phyloP scores from a whole-genome alignment of 2,329 filamentous ascomycete genomes.

The Zalaria obscura region DNA sequence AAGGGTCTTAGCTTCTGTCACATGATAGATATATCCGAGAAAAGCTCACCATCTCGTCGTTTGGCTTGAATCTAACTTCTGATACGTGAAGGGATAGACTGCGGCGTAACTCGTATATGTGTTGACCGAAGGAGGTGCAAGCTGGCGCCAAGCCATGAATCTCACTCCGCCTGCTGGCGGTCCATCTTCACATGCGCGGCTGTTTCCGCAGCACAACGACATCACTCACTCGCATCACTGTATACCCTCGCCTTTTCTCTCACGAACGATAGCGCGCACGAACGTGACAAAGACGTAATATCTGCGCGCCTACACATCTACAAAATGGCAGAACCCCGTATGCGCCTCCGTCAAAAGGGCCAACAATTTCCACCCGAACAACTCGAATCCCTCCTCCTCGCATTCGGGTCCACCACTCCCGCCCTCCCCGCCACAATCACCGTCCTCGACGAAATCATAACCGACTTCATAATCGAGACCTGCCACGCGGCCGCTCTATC shows the following conservation, averaged over 20 bases:
- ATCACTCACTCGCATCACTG: too few species aligned
- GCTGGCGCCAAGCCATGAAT: too few species aligned
- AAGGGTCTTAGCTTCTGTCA: constrained; percentile 1
- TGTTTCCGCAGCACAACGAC: too few species aligned
- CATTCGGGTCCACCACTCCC: constrained; percentile 62
- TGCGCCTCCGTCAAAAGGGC: constrained; percentile 32
- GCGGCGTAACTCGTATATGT: too few species aligned
- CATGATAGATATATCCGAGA: not conserved
- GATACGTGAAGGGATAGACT: too few species aligned
- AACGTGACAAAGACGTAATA: too few species aligned
- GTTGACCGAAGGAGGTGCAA: too few species aligned
- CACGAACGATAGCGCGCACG: too few species aligned
- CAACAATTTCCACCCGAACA: constrained; percentile 30
- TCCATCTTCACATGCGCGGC: too few species aligned
- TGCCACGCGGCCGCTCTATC: constrained; percentile 79
- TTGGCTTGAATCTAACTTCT: too few species aligned
- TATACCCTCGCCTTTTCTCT: too few species aligned
- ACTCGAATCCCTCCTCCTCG: constrained; percentile 65
- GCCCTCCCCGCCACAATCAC: constrained; percentile 74
- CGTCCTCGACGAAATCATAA: constrained; percentile 86
- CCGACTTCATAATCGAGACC: constrained; percentile 89
- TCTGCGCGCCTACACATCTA: not conserved
- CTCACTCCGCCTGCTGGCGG: too few species aligned
- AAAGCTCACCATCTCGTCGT: constrained; percentile 5
- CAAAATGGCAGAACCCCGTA: constrained; percentile 33